Evolutionary conservation across 78 protist species (phyloP).

Genomic region (Dictyostelium purpureum): DNA sequence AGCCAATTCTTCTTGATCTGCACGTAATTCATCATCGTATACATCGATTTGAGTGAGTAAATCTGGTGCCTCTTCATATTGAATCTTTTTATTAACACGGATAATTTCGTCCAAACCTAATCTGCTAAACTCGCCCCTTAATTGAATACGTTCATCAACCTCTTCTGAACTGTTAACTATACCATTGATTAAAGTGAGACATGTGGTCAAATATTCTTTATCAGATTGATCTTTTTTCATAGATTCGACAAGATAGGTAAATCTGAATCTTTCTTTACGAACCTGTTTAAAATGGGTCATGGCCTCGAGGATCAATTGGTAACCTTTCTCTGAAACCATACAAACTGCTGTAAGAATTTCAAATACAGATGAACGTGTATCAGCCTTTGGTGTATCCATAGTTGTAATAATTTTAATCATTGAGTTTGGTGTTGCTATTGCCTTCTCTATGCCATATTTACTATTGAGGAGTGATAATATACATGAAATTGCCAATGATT

Average conservation of each 20-base stretch:
- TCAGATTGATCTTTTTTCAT: constrained; percentile 22
- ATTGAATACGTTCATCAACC: constrained; percentile 57
- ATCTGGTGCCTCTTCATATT: constrained; percentile 52
- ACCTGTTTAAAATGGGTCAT: constrained; percentile 40
- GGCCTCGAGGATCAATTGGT: constrained; percentile 36
- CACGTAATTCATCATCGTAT: constrained; percentile 50
- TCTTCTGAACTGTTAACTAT: constrained; percentile 52
- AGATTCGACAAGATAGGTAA: constrained; percentile 34
- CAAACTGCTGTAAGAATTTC: constrained; percentile 54
- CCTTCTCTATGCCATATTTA: constrained; percentile 54
- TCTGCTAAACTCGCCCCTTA: constrained; percentile 29
- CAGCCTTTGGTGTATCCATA: constrained; percentile 42
- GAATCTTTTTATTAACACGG: constrained; percentile 3
- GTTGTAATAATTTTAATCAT: constrained; percentile 29
- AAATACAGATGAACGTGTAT: constrained; percentile 42
- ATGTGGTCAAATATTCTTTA: constrained; percentile 38
- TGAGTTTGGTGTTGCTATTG: constrained; percentile 28
- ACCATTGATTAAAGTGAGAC: constrained; percentile 45
- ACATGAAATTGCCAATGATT: constrained; percentile 55
- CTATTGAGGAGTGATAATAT: constrained; percentile 47
- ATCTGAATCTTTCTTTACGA: constrained; percentile 37
- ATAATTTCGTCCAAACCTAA: constrained; percentile 44
- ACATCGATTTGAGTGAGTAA: constrained; percentile 67
- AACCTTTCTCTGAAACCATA: constrained; percentile 47
- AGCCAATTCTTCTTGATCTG: constrained; percentile 47